phyloP scores from a whole-genome alignment of 2,329 filamentous ascomycete genomes.

The Tolypocladium inflatum region DNA sequence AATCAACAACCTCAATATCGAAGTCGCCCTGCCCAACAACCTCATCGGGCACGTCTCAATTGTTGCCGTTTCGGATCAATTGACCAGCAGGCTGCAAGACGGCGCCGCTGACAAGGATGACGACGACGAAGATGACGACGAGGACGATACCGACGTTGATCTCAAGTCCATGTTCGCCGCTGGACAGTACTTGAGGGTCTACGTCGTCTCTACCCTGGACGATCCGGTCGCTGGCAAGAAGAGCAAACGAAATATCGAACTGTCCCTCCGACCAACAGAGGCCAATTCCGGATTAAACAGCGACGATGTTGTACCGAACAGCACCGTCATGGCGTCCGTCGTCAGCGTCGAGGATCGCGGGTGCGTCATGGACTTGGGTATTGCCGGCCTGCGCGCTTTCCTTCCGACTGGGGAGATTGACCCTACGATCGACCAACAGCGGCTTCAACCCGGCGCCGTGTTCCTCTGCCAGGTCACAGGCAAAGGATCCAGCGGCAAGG shows the following conservation, averaged over 20 bases:
- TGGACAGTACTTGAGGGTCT: constrained; percentile 82
- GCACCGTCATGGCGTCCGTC: constrained; percentile 79
- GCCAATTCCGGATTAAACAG: constrained; percentile 67
- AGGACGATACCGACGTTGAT: constrained; percentile 51
- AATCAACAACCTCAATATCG: constrained; percentile 71
- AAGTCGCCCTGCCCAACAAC: constrained; percentile 84
- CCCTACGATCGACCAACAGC: constrained; percentile 49
- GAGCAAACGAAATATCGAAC: constrained; percentile 72
- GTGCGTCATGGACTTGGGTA: constrained; percentile 82
- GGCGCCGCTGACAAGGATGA: constrained; percentile 47
- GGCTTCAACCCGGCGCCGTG: constrained; percentile 73
- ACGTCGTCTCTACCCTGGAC: constrained; percentile 69
- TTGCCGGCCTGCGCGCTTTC: constrained; percentile 70
- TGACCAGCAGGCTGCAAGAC: constrained; percentile 69
- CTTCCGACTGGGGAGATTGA: constrained; percentile 77
- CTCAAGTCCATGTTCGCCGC: constrained; percentile 66
- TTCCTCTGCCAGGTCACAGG: constrained; percentile 74
- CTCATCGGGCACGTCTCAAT: constrained; percentile 82
- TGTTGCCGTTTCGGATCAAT: constrained; percentile 75
- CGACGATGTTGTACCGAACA: constrained; percentile 65
- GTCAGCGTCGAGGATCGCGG: constrained; percentile 93
- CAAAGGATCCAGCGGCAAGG: constrained; percentile 67
- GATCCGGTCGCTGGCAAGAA: constrained; percentile 56
- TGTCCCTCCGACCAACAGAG: constrained; percentile 71
- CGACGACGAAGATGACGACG: constrained; percentile 38